A percentile compares a stretch with the other conserved stretches of the same genome.
Evolutionary conservation across 805 yeast genomes (phyloP).

Genomic region (Millerozyma miso): DNA sequence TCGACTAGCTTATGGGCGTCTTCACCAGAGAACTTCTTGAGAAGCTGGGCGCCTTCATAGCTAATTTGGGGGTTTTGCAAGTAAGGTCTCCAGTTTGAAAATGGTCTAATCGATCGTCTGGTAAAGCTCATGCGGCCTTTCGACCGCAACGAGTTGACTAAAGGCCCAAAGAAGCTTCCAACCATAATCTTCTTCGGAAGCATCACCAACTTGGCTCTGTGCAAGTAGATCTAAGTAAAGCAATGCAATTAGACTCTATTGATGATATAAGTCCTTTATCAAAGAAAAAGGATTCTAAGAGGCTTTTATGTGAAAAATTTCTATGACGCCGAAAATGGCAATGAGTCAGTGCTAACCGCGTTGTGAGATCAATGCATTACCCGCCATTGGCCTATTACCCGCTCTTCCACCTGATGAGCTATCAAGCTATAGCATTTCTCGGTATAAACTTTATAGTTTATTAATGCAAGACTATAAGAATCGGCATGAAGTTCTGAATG

Average conservation of each 20-base stretch:
- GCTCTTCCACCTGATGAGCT: no score
- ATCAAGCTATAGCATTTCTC: no score
- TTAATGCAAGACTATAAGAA: background rate
- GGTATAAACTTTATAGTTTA: no score
- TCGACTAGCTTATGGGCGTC: slow-evolving; percentile 69
- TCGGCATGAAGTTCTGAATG: background rate
- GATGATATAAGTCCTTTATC: background rate
- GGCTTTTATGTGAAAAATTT: slow-evolving; percentile 7
- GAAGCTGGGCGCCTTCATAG: slow-evolving; percentile 62
- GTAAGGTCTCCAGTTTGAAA: slow-evolving; percentile 3
- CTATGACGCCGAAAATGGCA: slow-evolving; percentile 21
- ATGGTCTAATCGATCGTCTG: slow-evolving; percentile 5
- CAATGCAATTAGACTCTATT: background rate
- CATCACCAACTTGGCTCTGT: background rate
- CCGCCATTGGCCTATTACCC: slow-evolving; percentile 10
- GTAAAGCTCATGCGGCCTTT: background rate
- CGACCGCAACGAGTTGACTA: background rate
- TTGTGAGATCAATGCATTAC: slow-evolving; percentile 23
- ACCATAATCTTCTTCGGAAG: background rate
- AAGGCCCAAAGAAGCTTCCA: background rate
- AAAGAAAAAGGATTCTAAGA: slow-evolving; percentile 10
- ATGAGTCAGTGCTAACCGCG: slow-evolving; percentile 33
- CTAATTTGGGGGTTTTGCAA: slow-evolving; percentile 15
- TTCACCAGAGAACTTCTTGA: slow-evolving; percentile 54
- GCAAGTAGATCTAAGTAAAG: background rate